Conservation (phyloP, 805 yeast genomes). For the Kodamaea nitidulidarum region DNA sequence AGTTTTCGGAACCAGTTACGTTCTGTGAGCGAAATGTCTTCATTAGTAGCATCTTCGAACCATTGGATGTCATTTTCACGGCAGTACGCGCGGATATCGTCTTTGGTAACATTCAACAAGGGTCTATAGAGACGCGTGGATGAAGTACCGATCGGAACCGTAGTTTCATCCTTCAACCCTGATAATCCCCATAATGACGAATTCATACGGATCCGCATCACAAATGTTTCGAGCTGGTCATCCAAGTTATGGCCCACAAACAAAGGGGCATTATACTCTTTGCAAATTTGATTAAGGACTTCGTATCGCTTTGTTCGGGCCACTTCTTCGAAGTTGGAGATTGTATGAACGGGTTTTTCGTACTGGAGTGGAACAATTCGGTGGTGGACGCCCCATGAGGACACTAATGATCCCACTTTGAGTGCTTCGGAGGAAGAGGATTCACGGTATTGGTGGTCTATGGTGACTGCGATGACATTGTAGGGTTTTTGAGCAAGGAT, state of each 20-base stretch:
- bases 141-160: slow-evolving; percentile 26
- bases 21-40: slow-evolving; percentile 47
- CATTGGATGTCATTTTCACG: slow-evolving; percentile 39
- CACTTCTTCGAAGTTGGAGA: slow-evolving; percentile 49
- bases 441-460: slow-evolving; percentile 57
- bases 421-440: slow-evolving; percentile 50
- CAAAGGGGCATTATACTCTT: slow-evolving; percentile 31
- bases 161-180: slow-evolving; percentile 42
- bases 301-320: slow-evolving; percentile 56
- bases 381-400: slow-evolving; percentile 34
- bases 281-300: slow-evolving; percentile 41
- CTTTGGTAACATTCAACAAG: slow-evolving; percentile 44
- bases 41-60: slow-evolving; percentile 71
- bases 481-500: slow-evolving; percentile 37
- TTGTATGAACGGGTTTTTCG: slow-evolving; percentile 22
- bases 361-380: slow-evolving; percentile 24
- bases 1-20: slow-evolving; percentile 53
- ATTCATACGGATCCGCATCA: slow-evolving; percentile 46
- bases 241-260: slow-evolving; percentile 65
- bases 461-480: slow-evolving; percentile 52
- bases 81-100: slow-evolving; percentile 46
- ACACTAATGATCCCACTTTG: slow-evolving; percentile 29
- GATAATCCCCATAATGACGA: slow-evolving; percentile 51
- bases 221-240: slow-evolving; percentile 69
- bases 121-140: slow-evolving; percentile 42